Conservation (phyloP, 257 asterid genomes). For the Rauvolfia tetraphylla region DNA sequence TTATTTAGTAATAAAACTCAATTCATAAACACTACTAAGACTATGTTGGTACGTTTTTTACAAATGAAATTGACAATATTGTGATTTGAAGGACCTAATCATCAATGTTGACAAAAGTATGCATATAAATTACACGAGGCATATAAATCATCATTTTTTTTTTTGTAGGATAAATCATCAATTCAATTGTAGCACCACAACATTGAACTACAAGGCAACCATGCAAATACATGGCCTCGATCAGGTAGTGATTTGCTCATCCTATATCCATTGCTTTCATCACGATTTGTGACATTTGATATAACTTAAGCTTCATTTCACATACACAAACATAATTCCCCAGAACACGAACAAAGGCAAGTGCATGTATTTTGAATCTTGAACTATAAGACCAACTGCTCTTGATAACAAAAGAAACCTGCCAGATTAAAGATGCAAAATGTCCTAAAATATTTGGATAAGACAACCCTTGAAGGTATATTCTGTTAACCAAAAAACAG, state of each 20-base stretch:
- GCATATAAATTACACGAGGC: too few relatives aligned
- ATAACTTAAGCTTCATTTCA: conserved; percentile 27
- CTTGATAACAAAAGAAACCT: conserved; percentile 16
- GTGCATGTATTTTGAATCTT: conserved; percentile 24
- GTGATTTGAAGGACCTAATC: too few relatives aligned
- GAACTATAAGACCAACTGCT: conserved; percentile 19
- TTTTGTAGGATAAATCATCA: neutral
- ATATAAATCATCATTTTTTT: too few relatives aligned
- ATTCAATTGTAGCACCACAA: conserved; percentile 4
- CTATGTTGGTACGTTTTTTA: too few relatives aligned
- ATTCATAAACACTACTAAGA: too few relatives aligned
- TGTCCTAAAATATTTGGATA: conserved; percentile 23
- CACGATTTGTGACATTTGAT: conserved; percentile 31
- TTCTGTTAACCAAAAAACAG: conserved; percentile 18
- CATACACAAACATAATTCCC: conserved; percentile 28
- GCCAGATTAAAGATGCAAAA: conserved; percentile 29
- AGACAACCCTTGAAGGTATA: conserved; percentile 29
- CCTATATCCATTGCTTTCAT: conserved; percentile 25
- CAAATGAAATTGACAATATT: too few relatives aligned
- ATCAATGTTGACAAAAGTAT: too few relatives aligned
- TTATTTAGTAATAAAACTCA: too few relatives aligned
- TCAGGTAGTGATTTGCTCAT: conserved; percentile 22
- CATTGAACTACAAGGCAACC: conserved; percentile 27
- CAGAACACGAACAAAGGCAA: conserved; percentile 21
- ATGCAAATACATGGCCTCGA: conserved; percentile 34